A percentile compares a stretch with the other conserved stretches of the same genome.
These are phyloP conservation scores for Quercus agrifolia DNA, from an alignment of 306 rosid genomes.

Conservation along the genomic window DNA sequence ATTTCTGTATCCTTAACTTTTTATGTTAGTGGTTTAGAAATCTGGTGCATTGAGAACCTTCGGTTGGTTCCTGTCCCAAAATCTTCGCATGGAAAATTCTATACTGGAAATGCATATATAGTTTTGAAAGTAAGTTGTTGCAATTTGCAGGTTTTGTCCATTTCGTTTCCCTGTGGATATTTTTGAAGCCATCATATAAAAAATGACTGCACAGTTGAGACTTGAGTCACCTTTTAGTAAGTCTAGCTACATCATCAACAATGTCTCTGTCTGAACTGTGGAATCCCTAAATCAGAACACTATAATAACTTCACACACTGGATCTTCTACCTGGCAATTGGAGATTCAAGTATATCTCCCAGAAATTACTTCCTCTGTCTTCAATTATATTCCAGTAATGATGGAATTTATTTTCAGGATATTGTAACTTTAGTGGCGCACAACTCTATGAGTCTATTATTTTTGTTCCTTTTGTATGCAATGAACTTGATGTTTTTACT, in stretches of 20 bases:
- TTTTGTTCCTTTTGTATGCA: constrained; percentile 3
- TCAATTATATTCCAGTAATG: not conserved
- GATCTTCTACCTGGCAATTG: not conserved
- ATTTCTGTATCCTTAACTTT: constrained; percentile 49
- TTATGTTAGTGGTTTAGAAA: constrained; percentile 68
- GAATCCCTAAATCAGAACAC: not conserved
- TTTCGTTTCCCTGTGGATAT: constrained; percentile 23
- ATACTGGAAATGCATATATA: constrained; percentile 80
- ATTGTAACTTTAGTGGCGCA: not conserved
- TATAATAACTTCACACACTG: not conserved
- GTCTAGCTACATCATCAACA: not conserved
- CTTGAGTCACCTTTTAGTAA: not conserved
- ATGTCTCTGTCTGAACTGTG: not conserved
- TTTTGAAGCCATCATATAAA: not conserved
- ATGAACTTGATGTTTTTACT: constrained; percentile 19
- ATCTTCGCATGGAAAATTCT: constrained; percentile 70
- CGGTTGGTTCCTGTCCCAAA: constrained; percentile 54
- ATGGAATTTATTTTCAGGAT: not conserved
- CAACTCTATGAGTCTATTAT: not conserved
- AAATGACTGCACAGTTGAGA: not conserved
- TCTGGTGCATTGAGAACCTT: constrained; percentile 89
- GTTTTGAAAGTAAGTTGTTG: constrained; percentile 70
- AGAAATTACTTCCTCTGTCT: constrained; percentile 3
- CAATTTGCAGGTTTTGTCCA: not conserved
- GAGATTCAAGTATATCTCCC: constrained; percentile 4